Conservation (phyloP, 192 early-diverging fungal species). For the Podila minutissima region DNA sequence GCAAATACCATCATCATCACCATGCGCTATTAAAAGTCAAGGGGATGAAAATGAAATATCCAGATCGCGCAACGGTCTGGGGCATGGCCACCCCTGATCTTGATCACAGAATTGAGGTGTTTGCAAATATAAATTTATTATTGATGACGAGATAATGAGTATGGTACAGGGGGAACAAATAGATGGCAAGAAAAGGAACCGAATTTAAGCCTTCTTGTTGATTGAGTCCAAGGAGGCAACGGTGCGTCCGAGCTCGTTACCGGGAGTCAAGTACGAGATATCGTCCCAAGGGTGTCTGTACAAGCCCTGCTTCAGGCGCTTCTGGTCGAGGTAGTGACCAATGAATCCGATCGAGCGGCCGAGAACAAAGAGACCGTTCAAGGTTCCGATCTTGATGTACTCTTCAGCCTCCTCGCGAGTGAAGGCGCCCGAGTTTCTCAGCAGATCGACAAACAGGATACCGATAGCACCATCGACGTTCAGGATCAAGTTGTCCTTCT, state of each 20-base stretch:
- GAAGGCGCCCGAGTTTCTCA: conserved; percentile 92
- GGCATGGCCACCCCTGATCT: too few species aligned
- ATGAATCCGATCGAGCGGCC: conserved; percentile 96
- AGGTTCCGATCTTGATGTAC: conserved; percentile 91
- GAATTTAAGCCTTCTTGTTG: conserved; percentile 24
- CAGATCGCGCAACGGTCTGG: too few species aligned
- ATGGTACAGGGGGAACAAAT: too few species aligned
- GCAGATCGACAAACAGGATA: conserved; percentile 92
- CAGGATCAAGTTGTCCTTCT: conserved; percentile 97
- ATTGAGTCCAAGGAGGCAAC: conserved; percentile 40
- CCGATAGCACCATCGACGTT: conserved; percentile 95
- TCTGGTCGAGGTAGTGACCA: conserved; percentile 97
- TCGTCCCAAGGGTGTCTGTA: conserved; percentile 98
- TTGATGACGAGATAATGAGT: not conserved
- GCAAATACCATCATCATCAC: too few species aligned
- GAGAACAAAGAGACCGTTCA: conserved; percentile 96
- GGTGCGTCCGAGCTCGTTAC: conserved; percentile 50
- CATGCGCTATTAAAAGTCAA: too few species aligned
- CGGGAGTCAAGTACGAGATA: conserved; percentile 83
- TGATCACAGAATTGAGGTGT: not conserved
- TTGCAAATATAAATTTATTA: not conserved
- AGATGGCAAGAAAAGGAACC: not conserved
- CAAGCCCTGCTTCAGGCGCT: conserved; percentile 96
- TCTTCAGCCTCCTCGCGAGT: conserved; percentile 93
- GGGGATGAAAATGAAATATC: too few species aligned